Conservation (phyloP, 176 grass and related monocot species). For the Pontederia crassipes region DNA sequence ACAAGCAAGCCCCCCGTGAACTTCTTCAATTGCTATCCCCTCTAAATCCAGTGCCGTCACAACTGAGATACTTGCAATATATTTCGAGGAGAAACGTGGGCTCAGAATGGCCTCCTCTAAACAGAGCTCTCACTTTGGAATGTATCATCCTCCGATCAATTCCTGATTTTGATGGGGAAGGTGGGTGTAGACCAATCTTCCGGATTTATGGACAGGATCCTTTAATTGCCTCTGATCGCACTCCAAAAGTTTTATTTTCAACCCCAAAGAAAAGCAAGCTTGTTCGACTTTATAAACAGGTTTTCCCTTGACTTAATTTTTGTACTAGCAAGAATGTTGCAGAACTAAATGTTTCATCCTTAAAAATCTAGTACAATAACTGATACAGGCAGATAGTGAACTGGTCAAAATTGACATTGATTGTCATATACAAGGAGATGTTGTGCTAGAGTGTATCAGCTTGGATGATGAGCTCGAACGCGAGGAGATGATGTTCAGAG, state of each 20-base stretch:
- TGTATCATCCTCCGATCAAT: conserved; percentile 80
- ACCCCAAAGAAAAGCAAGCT: conserved; percentile 81
- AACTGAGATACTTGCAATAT: conserved; percentile 91
- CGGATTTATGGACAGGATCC: conserved; percentile 94
- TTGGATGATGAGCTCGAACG: conserved; percentile 53
- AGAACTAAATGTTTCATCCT: no score
- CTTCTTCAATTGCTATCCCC: conserved; percentile 70
- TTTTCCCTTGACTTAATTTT: conserved; percentile 21
- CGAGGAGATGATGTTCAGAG: conserved; percentile 95
- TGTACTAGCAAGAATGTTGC: neutral
- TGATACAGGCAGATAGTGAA: conserved; percentile 73
- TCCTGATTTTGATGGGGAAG: conserved; percentile 51
- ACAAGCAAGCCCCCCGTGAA: conserved; percentile 83
- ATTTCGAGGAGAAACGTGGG: conserved; percentile 83
- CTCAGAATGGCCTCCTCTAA: conserved; percentile 68
- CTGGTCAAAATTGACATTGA: conserved; percentile 94
- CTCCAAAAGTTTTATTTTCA: conserved; percentile 61
- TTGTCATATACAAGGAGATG: conserved; percentile 97
- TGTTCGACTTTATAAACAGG: conserved; percentile 80
- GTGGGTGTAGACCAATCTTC: conserved; percentile 85
- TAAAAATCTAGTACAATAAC: neutral
- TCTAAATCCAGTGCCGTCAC: conserved; percentile 84
- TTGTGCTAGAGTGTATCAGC: conserved; percentile 94
- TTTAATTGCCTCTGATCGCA: conserved; percentile 41
- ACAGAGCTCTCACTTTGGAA: conserved; percentile 88